These are phyloP conservation scores for Cornus florida DNA, from an alignment of 148 eudicot genomes.

Conservation along the genomic window DNA sequence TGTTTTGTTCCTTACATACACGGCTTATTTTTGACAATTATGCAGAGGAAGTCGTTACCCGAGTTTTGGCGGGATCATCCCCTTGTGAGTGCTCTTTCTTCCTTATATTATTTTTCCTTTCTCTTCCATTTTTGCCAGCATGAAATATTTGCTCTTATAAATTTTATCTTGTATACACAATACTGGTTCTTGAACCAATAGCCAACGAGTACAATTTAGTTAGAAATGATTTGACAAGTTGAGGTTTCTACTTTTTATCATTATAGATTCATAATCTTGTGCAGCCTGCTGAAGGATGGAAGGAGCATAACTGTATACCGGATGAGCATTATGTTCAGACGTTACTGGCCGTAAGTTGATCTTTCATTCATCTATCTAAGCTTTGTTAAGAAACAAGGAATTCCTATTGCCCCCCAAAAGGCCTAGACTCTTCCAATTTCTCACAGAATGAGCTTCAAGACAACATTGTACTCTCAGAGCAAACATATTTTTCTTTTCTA, in stretches of 20 bases:
- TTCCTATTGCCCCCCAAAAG: neutral
- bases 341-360: slow-evolving; percentile 74
- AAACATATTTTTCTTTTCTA: neutral
- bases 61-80: slow-evolving; percentile 93
- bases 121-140: neutral
- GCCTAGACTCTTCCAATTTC: neutral
- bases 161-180: neutral
- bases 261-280: slow-evolving; percentile 23
- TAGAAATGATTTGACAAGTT: neutral
- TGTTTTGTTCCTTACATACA: neutral
- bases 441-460: neutral
- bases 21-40: slow-evolving; percentile 12
- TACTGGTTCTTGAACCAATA: neutral
- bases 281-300: slow-evolving; percentile 73
- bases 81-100: slow-evolving; percentile 46
- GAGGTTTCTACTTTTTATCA: neutral
- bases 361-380: neutral
- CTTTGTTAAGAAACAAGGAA: neutral
- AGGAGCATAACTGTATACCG: slow-evolving; percentile 97
- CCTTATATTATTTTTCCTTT: slow-evolving; percentile 2
- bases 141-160: neutral
- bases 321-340: slow-evolving; percentile 95
- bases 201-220: neutral
- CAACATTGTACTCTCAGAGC: neutral
- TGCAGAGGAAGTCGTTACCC: slow-evolving; percentile 83